Conservation (phyloP, 108 stramenopile genomes). For the Craspedostauros australis region DNA sequence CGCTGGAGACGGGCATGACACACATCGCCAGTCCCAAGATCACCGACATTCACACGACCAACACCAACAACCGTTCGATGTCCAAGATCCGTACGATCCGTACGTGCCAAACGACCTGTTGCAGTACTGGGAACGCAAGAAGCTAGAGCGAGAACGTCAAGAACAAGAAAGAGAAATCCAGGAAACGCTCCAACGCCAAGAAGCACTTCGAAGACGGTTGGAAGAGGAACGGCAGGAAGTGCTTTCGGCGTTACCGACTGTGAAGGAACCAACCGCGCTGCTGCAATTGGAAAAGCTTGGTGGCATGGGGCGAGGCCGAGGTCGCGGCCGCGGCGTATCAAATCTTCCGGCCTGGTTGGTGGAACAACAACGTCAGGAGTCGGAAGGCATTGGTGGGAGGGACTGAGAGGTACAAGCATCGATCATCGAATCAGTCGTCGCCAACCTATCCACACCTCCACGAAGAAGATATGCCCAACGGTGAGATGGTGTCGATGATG, state of each 20-base stretch:
- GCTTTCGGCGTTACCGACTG: too few relatives aligned
- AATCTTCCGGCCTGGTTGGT: slow-evolving; percentile 88
- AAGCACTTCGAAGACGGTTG: slow-evolving; percentile 38
- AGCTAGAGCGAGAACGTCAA: slow-evolving; percentile 31
- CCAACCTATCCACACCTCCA: too few relatives aligned
- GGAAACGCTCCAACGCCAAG: slow-evolving; percentile 52
- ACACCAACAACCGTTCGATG: slow-evolving; percentile 15
- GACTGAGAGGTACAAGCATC: too few relatives aligned
- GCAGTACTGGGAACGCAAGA: slow-evolving; percentile 63
- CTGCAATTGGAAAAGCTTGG: slow-evolving; percentile 1
- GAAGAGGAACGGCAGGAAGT: slow-evolving; percentile 52
- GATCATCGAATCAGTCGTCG: too few relatives aligned
- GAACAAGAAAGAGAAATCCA: slow-evolving; percentile 42
- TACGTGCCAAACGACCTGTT: slow-evolving; percentile 77
- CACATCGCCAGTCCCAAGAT: too few relatives aligned
- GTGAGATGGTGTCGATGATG: too few relatives aligned
- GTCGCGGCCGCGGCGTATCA: slow-evolving; percentile 61
- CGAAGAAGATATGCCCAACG: too few relatives aligned
- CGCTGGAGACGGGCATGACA: too few relatives aligned
- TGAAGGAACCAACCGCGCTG: too few relatives aligned
- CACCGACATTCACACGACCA: neutral
- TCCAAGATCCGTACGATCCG: slow-evolving; percentile 67
- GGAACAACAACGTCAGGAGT: slow-evolving; percentile 55
- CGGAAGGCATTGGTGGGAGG: too few relatives aligned
- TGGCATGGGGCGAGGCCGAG: slow-evolving; percentile 41